Evolutionary conservation across 805 yeast genomes (phyloP).

Genomic region (Metschnikowia vanudenii): DNA sequence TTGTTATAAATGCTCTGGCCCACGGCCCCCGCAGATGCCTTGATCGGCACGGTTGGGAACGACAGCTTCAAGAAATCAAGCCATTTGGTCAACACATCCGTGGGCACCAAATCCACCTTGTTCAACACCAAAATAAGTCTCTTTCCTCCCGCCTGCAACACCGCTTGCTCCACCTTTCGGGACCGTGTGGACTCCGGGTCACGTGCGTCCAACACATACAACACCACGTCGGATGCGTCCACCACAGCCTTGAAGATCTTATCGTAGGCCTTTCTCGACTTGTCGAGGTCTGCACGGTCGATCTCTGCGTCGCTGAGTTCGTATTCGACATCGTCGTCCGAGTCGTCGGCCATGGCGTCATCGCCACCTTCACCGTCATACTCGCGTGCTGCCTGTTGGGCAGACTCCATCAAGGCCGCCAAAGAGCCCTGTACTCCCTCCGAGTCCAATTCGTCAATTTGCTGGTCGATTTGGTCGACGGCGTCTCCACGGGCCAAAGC

Average conservation of each 20-base stretch:
- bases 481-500: constrained; percentile 39
- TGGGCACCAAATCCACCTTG: constrained; percentile 91
- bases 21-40: constrained; percentile 73
- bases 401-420: constrained; percentile 85
- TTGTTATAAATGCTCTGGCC: constrained; percentile 69
- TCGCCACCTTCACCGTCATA: constrained; percentile 55
- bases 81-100: constrained; percentile 82
- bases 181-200: constrained; percentile 96
- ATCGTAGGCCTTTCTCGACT: constrained; percentile 87
- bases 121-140: constrained; percentile 83
- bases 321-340: constrained; percentile 43
- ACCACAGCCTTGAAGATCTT: constrained; percentile 91
- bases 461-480: constrained; percentile 36
- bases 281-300: constrained; percentile 53
- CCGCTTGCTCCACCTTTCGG: constrained; percentile 85
- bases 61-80: constrained; percentile 68
- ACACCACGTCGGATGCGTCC: constrained; percentile 85
- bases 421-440: constrained; percentile 49
- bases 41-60: constrained; percentile 91
- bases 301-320: constrained; percentile 44
- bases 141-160: constrained; percentile 74
- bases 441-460: constrained; percentile 40
- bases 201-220: constrained; percentile 95
- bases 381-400: constrained; percentile 80
- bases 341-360: constrained; percentile 28